Evolutionary conservation across 805 yeast genomes (phyloP), one percentile per base, ranked within the genome.

Genomic region (Allodekkera sacchari): DNA sequence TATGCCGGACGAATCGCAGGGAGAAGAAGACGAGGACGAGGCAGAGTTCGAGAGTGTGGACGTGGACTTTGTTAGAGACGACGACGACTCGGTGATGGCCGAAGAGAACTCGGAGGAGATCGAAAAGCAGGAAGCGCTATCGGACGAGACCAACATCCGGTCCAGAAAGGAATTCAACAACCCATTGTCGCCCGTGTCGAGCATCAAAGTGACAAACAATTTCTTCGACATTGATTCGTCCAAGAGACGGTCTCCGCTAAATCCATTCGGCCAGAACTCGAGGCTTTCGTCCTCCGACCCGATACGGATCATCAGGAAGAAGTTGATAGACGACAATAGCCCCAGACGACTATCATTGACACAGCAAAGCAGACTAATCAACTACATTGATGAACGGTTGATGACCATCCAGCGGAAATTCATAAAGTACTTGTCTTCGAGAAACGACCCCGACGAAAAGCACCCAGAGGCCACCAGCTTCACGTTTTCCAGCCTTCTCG

Each of bases 351-450:
- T 71, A 3, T 60, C 68, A 0, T 42, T 49, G 26, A 39, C 63
- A 1, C 87, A 80, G 43, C 81, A 77, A 47, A 67, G 75, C 27
- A 65, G 67, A 40, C 60, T 78, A 36, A 54, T 69, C 15, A 56
- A 61, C 14, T 75, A 74, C 42, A 61, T 77, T 24, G 87, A 78
- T 39, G 66, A 63, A 7, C 56, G 63, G 24, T 52, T 77, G 22
- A 53, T 77, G 41, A 60, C 59, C 12, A 61, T 78, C 9, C 81
- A 77, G 38, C 59, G 83, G 33, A 60, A 57, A 37, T 76, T 71
- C 47, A 61, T 66, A 34, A 63, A 63, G 36, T 52, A 46, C 33
- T 25, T 59, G 12, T 50, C 62, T 4, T 25, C 44, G 17, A 56
- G 52, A 10, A 53, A 49, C 4, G 52, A 44, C 17, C 37, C 32